Base-by-base conservation (phyloP, 2,329 filamentous ascomycete genomes). In the Didymella keratinophila region DNA sequence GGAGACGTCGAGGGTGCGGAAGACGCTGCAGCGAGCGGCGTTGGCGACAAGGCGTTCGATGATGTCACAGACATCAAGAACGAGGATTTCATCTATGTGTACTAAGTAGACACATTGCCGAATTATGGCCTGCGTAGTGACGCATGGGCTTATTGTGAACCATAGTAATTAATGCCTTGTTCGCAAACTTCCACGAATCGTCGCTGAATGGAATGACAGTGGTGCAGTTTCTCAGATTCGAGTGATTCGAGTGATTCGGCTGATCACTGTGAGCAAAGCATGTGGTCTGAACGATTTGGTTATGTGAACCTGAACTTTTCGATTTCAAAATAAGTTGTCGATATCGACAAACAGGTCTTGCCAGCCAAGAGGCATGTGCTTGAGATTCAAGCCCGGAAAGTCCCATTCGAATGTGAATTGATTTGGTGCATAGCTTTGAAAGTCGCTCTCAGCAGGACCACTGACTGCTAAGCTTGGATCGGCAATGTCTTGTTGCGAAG, bases 51-150 rank as follows among this genome's bases (percentile, higher is more conserved):
- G 62, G 81, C 82, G 1, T 85, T 86, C 66, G 82, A 83, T 48
- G 87, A 89, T 68, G 73, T 83, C 18, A 88, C 85, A 16, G 86
- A 88, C 69, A 72, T 84, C 65, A 78, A 84, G 73, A 88, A 88
- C 61, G 86, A 88, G 66, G 86, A 88, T 60, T 89, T 89, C 66
- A 79, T 88, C 7, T 89, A 85, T 72, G 80, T 88, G 2, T 86
- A 79, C 49, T 83, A 56, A 56, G 28, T 23, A 16, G 45, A 23
- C 18, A 23, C 1, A 41, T 41, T 6, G 9, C 11, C 4, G 3
- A 41, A n/a, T 21, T 7, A 2, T 21, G 3, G 20, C 10, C 3
- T 6, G 3, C 10, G 11, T 41, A 11, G 6, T 14, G 37, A 23
- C 11, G 3, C 11, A 18, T 37, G n/a, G n/a, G n/a, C n/a, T 18